Conservation (phyloP, 129 eudicot species). For the Erigeron canadensis region DNA sequence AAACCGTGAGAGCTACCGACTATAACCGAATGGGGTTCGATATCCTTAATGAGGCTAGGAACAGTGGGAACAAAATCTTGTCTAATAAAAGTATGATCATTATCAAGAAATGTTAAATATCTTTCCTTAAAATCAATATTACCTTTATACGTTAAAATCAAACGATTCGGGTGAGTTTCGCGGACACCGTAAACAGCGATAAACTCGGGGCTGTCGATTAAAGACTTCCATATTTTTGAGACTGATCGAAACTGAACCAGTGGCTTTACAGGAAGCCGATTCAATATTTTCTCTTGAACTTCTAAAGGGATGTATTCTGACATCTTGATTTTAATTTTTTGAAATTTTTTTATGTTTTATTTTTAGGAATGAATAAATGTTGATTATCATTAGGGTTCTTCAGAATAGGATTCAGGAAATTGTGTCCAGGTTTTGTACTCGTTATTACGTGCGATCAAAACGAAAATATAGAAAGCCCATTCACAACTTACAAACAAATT, state of each 20-base stretch:
- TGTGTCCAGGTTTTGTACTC: no score
- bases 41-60: not conserved
- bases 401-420: no score
- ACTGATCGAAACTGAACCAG: not conserved
- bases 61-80: not conserved
- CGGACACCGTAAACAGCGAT: not conserved
- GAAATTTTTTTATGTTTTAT: no score
- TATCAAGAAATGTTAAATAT: not conserved
- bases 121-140: not conserved
- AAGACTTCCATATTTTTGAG: conserved; percentile 11
- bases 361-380: no score
- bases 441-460: no score
- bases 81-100: not conserved
- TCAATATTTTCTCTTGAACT: not conserved
- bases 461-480: no score
- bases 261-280: not conserved
- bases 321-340: no score
- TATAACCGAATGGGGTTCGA: not conserved
- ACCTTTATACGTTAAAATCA: not conserved
- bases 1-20: conserved; percentile 10
- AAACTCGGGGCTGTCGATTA: not conserved
- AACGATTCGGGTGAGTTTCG: not conserved
- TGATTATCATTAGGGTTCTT: no score
- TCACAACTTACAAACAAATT: no score
- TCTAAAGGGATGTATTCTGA: not conserved